Conservation (phyloP, 495 filamentous ascomycete genomes). For the Aspergillus ellipticus region DNA sequence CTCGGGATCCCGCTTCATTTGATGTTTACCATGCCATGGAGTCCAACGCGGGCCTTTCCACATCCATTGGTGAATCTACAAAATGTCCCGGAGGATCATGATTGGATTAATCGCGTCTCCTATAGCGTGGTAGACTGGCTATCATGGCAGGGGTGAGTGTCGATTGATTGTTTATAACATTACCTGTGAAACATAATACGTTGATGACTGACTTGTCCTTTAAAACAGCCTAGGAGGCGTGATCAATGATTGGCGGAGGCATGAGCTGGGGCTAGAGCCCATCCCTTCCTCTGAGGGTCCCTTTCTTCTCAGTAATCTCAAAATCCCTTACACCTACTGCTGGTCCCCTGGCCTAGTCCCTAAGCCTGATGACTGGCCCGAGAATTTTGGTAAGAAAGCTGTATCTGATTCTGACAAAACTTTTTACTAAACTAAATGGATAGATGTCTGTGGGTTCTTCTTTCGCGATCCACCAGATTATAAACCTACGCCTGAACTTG, state of each 20-base stretch:
- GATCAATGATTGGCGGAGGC: constrained; percentile 48
- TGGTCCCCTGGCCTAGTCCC: constrained; percentile 58
- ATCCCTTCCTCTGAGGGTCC: constrained; percentile 29
- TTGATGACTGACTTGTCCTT: not conserved
- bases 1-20: constrained; percentile 56
- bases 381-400: constrained; percentile 36
- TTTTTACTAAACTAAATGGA: not conserved
- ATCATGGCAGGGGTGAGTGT: constrained; percentile 56
- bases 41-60: constrained; percentile 47
- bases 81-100: constrained; percentile 35
- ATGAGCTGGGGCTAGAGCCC: constrained; percentile 44
- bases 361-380: constrained; percentile 55
- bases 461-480: constrained; percentile 46
- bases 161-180: not conserved
- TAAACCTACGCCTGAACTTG: constrained; percentile 41
- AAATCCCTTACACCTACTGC: constrained; percentile 57
- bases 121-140: constrained; percentile 56
- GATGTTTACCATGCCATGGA: constrained; percentile 60
- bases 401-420: not conserved
- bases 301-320: constrained; percentile 28
- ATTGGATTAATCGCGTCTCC: constrained; percentile 50
- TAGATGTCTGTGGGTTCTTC: constrained; percentile 56
- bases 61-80: constrained; percentile 53
- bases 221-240: constrained; percentile 43
- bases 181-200: too few relatives aligned